phyloP scores from a whole-genome alignment of 2,329 filamentous ascomycete species.

The Aureobasidium sp. region DNA sequence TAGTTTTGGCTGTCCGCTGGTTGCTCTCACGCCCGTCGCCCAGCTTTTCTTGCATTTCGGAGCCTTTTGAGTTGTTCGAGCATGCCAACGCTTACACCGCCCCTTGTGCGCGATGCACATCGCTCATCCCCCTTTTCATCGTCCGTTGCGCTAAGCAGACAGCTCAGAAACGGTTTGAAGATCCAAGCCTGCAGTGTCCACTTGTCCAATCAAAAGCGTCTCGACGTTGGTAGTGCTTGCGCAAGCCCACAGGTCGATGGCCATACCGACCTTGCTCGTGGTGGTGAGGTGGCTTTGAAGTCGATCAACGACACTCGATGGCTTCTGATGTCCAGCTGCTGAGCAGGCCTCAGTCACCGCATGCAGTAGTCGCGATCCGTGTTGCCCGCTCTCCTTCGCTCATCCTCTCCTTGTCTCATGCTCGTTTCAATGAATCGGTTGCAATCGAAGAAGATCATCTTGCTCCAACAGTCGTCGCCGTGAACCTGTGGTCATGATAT shows the following conservation, averaged over 20 bases:
- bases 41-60: background rate
- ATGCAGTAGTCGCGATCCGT: background rate
- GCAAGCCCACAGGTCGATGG: conserved; percentile 3
- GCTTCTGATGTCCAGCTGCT: background rate
- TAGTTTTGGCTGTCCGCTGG: background rate
- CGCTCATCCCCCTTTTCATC: conserved; percentile 3
- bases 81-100: conserved; percentile 15
- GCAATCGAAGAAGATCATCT: conserved; percentile 6
- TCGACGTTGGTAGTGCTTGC: background rate
- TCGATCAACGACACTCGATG: conserved; percentile 9
- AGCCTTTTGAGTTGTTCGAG: conserved; percentile 11
- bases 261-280: background rate
- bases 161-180: conserved; percentile 3
- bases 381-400: background rate
- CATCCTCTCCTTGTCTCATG: conserved; percentile 4
- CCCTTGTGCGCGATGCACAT: conserved; percentile 6
- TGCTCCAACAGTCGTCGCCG: background rate
- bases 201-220: conserved; percentile 4
- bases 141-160: conserved; percentile 7
- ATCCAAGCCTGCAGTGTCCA: background rate
- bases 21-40: background rate
- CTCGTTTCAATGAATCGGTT: conserved; percentile 14
- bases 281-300: background rate
- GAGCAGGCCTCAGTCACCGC: background rate
- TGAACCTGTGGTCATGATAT: conserved; percentile 5